Evolutionary conservation across 2,329 filamentous ascomycete species (phyloP), one percentile per base, ranked within the genome.

Genomic region (Dactylellina cionopaga): DNA sequence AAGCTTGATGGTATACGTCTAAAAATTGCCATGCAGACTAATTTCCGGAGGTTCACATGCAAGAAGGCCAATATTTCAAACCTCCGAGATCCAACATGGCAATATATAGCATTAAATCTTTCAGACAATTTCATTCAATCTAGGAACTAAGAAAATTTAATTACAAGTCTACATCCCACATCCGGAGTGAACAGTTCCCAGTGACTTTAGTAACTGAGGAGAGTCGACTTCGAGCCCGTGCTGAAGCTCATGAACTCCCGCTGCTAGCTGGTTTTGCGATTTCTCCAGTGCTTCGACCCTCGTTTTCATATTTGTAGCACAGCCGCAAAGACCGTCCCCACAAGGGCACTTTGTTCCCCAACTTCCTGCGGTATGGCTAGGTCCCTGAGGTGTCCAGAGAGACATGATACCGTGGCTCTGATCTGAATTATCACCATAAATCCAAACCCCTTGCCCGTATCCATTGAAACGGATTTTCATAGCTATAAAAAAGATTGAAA

Each of bases 401-500:
- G 58, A 51, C 55, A 58, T 59, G 27, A 71, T 64, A n/a, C 58
- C 33, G 27, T 71, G 66, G 29, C 49, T 64, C 54, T 71, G 66
- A 27, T 71, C 66, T 19, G 66, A 71, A 25, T 71, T 71, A 35
- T 71, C 66, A 19, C 66, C 66, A 41, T 58, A 71, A 4, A 71
- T 71, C 66, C 66, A 71, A 13, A 71, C 66, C 5, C 66, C 66
- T 52, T 64, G 17, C 4, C 66, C 66, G 43, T 71, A 71, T 11
- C 66, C 66, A 22, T 71, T 71, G 58, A 71, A 71, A 4, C 66
- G 49, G 11, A 71, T 54, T 59, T 71, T 71, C 66, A 71, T 71
- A 1, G 66, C 66, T 71, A 39, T 58, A 22, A 35, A 35, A 35
- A 24, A 44, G 29, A 59, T 39, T 43, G 15, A 55, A 47, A 4